Evolutionary conservation across 129 eudicot species (phyloP).

Genomic region (Chrysanthemum seticuspe): DNA sequence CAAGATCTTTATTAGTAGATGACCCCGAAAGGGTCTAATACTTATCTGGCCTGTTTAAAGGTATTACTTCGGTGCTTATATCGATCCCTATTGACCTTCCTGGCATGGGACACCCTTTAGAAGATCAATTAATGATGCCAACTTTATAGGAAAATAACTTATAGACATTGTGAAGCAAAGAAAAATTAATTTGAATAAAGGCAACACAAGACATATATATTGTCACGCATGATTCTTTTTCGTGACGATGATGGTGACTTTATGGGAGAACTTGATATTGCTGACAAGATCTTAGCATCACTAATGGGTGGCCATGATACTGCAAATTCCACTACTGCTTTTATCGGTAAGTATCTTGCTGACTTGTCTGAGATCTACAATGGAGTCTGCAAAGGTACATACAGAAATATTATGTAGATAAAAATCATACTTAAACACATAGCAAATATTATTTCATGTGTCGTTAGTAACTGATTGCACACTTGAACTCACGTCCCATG

Average conservation of each 20-base stretch:
- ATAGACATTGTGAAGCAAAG: conserved; percentile 55
- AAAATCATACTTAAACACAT: too few species aligned
- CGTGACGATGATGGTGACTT: conserved; percentile 64
- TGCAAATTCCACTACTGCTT: too few species aligned
- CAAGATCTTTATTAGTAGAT: conserved; percentile 64
- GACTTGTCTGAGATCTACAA: too few species aligned
- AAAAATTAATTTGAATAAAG: conserved; percentile 59
- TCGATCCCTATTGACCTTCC: conserved; percentile 78
- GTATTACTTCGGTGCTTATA: conserved; percentile 58
- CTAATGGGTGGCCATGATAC: too few species aligned
- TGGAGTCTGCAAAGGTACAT: too few species aligned
- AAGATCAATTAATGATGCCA: conserved; percentile 63
- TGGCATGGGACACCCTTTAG: conserved; percentile 81
- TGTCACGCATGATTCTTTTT: conserved; percentile 74
- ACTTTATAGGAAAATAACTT: conserved; percentile 46
- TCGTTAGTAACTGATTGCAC: too few species aligned
- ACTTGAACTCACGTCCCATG: too few species aligned
- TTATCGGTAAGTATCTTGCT: too few species aligned
- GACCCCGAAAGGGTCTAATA: conserved; percentile 54
- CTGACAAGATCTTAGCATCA: too few species aligned
- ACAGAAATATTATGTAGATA: too few species aligned
- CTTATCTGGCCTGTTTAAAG: conserved; percentile 52
- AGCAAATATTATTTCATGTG: neutral
- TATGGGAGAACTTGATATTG: conserved; percentile 40
- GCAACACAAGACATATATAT: conserved; percentile 78